Base-by-base conservation (phyloP, 2,329 filamentous ascomycete species). In the Fusarium tricinctum region DNA sequence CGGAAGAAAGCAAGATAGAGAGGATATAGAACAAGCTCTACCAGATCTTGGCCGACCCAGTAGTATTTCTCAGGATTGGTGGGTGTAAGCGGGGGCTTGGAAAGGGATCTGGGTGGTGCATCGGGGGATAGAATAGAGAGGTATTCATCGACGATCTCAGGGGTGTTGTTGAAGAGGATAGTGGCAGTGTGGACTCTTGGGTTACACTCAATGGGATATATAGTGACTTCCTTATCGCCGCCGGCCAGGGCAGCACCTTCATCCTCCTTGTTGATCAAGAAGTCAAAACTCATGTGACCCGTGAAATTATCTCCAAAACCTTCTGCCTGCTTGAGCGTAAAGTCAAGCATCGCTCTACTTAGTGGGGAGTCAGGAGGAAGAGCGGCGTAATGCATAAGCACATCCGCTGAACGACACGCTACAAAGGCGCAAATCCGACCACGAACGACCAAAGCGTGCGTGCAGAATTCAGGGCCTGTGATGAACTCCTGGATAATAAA, bases 161-260 rank as follows among this genome's bases (percentile, higher is more conserved):
- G 78, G 22, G 79, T 78, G n/a, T 80, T 76, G 22, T 75, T 74
- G 74, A 92, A 91, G 1, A 92, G 78, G 2, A 88, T 82, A 0
- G 90, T 85, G 0, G 90, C 90, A 0, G 90, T 92, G 70, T 92
- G 90, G 0, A 87, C 88, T 15, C 90, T 81, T 0, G 90, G 90
- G 57, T 92, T 92, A 73, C 90, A 92, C 73, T 92, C 90, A 58
- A 92, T 92, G 0, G 89, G 88, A 66, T 88, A 90, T 3, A 92
- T 75, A 6, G 56, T 54, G 6, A 65, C 51, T 0, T 69, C 28
- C 68, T 82, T 70, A n/a, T 78, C 76, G 0, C 28, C 35, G 2
- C 60, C 61, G 8, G 56, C 38, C 46, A 52, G 39, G 1, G 39
- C 32, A 3, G 64, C 61, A 19, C 62, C 58, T 9, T 52, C 22